A percentile compares a stretch with the other conserved stretches of the same genome.
These are phyloP conservation scores for Phlebiopsis gigantea DNA, from an alignment of 768 basidiomycete species.

Conservation along the genomic window DNA sequence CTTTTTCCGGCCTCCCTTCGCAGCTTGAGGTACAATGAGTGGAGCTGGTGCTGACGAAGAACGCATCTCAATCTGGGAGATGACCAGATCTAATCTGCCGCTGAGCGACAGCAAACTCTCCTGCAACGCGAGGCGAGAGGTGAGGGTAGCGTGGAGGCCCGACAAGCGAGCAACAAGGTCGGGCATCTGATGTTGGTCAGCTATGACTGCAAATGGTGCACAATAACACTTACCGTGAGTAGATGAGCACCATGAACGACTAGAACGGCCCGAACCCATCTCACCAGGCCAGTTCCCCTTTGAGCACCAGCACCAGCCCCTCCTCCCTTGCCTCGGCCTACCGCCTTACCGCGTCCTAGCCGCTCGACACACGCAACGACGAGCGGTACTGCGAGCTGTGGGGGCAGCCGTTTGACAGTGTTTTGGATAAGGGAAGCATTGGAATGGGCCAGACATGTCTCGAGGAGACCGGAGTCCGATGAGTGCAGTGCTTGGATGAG, in stretches of 20 bases:
- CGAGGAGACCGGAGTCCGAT: constrained; percentile 80
- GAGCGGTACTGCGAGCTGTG: constrained; percentile 80
- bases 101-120: constrained; percentile 80
- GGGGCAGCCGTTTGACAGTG: constrained; percentile 81
- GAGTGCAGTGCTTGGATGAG: constrained; percentile 96
- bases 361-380: constrained; percentile 88
- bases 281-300: constrained; percentile 61
- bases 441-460: constrained; percentile 82
- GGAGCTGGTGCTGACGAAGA: constrained; percentile 64
- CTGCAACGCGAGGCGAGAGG: constrained; percentile 74
- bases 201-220: not conserved
- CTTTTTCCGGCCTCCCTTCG: constrained; percentile 29
- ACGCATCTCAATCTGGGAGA: constrained; percentile 90
- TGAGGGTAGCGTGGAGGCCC: constrained; percentile 75
- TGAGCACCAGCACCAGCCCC: constrained; percentile 78
- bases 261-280: constrained; percentile 79
- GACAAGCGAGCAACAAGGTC: constrained; percentile 86
- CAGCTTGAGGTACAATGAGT: constrained; percentile 31
- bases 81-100: constrained; percentile 88
- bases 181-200: constrained; percentile 59
- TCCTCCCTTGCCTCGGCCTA: constrained; percentile 69
- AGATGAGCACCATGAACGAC: constrained; percentile 85
- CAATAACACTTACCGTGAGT: constrained; percentile 67
- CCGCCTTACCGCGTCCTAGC: constrained; percentile 69
- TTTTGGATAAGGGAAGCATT: constrained; percentile 77